These are phyloP conservation scores for Verticillium longisporum DNA, from an alignment of 2,329 filamentous ascomycete species.

Conservation along the genomic window DNA sequence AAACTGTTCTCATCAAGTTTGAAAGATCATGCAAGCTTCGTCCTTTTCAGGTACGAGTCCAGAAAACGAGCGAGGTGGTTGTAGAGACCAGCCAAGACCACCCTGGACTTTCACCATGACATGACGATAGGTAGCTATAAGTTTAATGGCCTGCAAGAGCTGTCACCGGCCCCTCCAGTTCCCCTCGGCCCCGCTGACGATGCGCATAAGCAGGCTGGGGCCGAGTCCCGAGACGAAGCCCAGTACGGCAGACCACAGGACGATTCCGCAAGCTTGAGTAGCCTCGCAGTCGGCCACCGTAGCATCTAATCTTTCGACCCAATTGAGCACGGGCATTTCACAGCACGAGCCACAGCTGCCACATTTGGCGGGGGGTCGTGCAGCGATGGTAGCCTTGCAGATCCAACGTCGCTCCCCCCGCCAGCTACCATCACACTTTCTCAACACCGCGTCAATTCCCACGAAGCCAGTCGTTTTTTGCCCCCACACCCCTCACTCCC, in stretches of 20 bases:
- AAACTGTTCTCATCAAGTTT: neutral
- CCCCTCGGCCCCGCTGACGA: too few relatives aligned
- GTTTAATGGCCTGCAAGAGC: too few relatives aligned
- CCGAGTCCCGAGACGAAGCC: too few relatives aligned
- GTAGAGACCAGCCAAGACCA: too few relatives aligned
- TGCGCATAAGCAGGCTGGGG: too few relatives aligned
- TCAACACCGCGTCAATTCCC: neutral
- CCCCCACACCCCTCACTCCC: neutral
- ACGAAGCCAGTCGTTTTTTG: neutral
- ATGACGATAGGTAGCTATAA: too few relatives aligned
- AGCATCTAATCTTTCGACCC: neutral
- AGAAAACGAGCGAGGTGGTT: too few relatives aligned
- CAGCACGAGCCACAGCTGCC: neutral
- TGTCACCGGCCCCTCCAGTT: neutral
- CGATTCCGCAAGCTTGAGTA: neutral
- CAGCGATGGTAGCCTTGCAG: neutral
- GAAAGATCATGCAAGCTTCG: neutral
- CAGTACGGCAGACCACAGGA: neutral
- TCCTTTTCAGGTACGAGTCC: too few relatives aligned
- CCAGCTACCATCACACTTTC: neutral
- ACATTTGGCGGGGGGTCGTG: neutral
- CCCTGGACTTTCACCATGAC: too few relatives aligned
- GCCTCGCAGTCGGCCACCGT: neutral
- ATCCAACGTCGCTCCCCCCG: neutral
- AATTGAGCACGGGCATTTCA: neutral